Evolutionary conservation across 1,284 basidiomycete species (phyloP).

Genomic region (Austroboletus novae-zelandiae): DNA sequence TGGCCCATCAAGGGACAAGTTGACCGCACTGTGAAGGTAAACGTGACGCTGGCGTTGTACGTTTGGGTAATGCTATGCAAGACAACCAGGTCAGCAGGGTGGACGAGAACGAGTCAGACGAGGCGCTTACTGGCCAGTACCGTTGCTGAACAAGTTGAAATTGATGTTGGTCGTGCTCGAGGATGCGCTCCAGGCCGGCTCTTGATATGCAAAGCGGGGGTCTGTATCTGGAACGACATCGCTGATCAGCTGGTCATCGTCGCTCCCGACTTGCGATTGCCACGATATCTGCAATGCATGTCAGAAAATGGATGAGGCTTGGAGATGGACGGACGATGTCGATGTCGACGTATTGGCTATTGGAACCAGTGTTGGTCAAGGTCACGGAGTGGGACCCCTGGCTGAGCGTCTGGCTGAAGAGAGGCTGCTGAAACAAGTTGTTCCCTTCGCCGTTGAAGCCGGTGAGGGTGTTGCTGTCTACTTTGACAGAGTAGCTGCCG

Average conservation of each 20-base stretch:
- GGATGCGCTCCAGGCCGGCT: constrained; percentile 21
- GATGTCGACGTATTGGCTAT: constrained; percentile 26
- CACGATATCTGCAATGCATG: constrained; percentile 22
- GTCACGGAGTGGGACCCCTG: constrained; percentile 29
- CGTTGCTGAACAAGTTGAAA: constrained; percentile 25
- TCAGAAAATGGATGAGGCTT: neutral
- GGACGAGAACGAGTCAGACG: no score
- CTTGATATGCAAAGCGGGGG: constrained; percentile 29
- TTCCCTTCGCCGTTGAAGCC: constrained; percentile 7
- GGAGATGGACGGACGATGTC: constrained; percentile 29
- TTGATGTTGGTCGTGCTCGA: constrained; percentile 12
- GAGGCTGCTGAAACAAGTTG: constrained; percentile 24
- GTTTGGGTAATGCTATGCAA: constrained; percentile 26
- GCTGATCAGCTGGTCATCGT: constrained; percentile 12
- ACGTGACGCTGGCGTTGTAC: constrained; percentile 23
- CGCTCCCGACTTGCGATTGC: constrained; percentile 30
- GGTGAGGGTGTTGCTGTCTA: constrained; percentile 25
- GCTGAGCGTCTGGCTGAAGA: constrained; percentile 29
- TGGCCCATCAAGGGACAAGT: neutral
- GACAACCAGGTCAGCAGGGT: no score
- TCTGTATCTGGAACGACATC: constrained; percentile 29
- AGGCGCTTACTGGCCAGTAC: constrained; percentile 35
- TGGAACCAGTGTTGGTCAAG: constrained; percentile 31
- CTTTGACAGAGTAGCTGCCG: constrained; percentile 32
- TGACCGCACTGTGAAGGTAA: constrained; percentile 31